phyloP scores from a whole-genome alignment of 768 basidiomycete species.

The Coprinopsis sp. region DNA sequence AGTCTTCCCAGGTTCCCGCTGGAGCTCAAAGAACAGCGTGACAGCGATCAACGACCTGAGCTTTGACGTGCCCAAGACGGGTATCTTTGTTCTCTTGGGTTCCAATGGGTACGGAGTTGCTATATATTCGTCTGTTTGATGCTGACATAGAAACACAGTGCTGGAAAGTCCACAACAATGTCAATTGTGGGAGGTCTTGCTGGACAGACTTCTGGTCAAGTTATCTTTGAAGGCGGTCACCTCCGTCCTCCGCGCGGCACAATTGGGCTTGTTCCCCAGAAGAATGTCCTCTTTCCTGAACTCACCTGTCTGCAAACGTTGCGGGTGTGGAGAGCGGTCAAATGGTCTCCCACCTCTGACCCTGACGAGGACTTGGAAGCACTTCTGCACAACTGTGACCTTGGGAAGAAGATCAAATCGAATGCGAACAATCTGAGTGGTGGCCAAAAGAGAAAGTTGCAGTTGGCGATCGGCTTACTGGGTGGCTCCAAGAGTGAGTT shows the following conservation, averaged over 20 bases:
- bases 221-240: slow-evolving; percentile 51
- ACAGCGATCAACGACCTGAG: slow-evolving; percentile 64
- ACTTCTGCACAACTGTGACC: slow-evolving; percentile 66
- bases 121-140: too few relatives aligned
- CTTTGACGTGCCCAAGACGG: slow-evolving; percentile 62
- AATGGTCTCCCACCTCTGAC: slow-evolving; percentile 45
- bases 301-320: slow-evolving; percentile 71
- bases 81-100: slow-evolving; percentile 75
- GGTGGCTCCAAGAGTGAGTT: slow-evolving; percentile 67
- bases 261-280: slow-evolving; percentile 77
- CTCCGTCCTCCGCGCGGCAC: slow-evolving; percentile 56
- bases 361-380: slow-evolving; percentile 57
- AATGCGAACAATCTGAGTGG: slow-evolving; percentile 67
- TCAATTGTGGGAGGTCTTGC: slow-evolving; percentile 63
- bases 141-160: too few relatives aligned
- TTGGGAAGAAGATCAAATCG: slow-evolving; percentile 62
- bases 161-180: slow-evolving; percentile 72
- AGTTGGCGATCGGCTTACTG: slow-evolving; percentile 75
- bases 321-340: slow-evolving; percentile 67
- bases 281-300: slow-evolving; percentile 78
- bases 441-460: slow-evolving; percentile 80
- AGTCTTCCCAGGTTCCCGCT: slow-evolving; percentile 47
- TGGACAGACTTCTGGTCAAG: slow-evolving; percentile 52
- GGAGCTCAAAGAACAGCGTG: slow-evolving; percentile 44
- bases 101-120: slow-evolving; percentile 67